Percentiles rank a stretch among this genome's conserved stretches.
These are phyloP conservation scores for Euryodendron excelsum DNA, from an alignment of 148 eudicot genomes.

Conservation along the genomic window DNA sequence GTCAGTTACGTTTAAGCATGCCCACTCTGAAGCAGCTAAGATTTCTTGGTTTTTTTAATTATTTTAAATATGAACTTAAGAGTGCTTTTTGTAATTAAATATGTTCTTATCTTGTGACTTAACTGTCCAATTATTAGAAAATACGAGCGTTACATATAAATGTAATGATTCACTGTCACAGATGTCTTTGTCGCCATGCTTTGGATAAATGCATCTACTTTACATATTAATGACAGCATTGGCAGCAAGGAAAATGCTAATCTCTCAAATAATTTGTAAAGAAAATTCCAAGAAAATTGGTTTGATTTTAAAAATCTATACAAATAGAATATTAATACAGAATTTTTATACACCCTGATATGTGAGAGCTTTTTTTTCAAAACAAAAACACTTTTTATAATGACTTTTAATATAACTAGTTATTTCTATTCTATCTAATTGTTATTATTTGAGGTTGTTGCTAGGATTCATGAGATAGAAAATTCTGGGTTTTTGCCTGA, in stretches of 20 bases:
- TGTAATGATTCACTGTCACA: background rate
- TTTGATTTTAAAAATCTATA: background rate
- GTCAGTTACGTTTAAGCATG: too few species aligned
- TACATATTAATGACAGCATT: background rate
- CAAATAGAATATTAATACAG: too few species aligned
- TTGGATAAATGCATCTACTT: background rate
- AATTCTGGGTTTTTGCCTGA: too few species aligned
- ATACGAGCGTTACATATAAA: background rate
- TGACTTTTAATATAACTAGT: too few species aligned
- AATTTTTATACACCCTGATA: too few species aligned
- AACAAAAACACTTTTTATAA: too few species aligned
- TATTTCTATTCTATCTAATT: too few species aligned
- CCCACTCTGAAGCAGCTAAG: background rate
- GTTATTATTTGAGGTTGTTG: too few species aligned
- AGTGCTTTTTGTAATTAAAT: background rate
- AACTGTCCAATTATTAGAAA: constrained; percentile 2
- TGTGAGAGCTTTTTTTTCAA: too few species aligned
- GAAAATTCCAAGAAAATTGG: background rate
- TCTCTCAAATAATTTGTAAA: background rate
- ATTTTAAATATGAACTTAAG: background rate
- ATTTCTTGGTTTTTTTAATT: background rate
- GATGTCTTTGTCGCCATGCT: background rate
- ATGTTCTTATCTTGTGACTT: background rate
- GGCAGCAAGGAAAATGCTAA: background rate
- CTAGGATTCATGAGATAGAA: too few species aligned